A percentile compares a stretch with the other conserved stretches of the same genome.
These are phyloP conservation scores for Dendryphion nanum DNA, from an alignment of 2,329 filamentous ascomycete genomes.

Conservation along the genomic window DNA sequence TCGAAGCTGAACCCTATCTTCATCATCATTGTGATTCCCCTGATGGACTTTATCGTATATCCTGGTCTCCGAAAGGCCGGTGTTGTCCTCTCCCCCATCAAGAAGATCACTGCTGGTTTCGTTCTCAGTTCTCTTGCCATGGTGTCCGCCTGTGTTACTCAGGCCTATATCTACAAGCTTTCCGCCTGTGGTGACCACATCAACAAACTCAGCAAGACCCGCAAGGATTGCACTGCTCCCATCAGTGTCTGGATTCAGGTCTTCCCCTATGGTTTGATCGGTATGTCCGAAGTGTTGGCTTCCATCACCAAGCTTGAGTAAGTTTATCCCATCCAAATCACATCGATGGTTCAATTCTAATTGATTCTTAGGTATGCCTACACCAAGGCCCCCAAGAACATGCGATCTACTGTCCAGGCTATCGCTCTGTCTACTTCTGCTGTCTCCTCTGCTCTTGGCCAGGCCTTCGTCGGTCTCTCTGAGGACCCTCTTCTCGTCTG, in stretches of 20 bases:
- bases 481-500: constrained; percentile 33
- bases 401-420: constrained; percentile 47
- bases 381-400: constrained; percentile 52
- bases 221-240: constrained; percentile 41
- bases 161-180: constrained; percentile 53
- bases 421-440: constrained; percentile 37
- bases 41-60: constrained; percentile 67
- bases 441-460: constrained; percentile 29
- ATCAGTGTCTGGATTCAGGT: constrained; percentile 45
- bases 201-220: constrained; percentile 30
- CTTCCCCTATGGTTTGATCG: constrained; percentile 54
- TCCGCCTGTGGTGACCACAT: constrained; percentile 42
- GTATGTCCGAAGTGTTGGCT: constrained; percentile 60
- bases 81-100: constrained; percentile 71
- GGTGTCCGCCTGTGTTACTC: constrained; percentile 56
- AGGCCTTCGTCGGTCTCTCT: constrained; percentile 30
- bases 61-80: constrained; percentile 64
- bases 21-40: constrained; percentile 63
- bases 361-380: too few relatives aligned
- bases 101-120: constrained; percentile 72
- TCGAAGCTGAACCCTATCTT: constrained; percentile 75
- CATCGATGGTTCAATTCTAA: too few relatives aligned
- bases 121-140: constrained; percentile 62
- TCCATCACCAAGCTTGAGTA: constrained; percentile 71
- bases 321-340: too few relatives aligned